Evolutionary conservation across 2,329 filamentous ascomycete species (phyloP).

Genomic region (Botrytis deweyae): DNA sequence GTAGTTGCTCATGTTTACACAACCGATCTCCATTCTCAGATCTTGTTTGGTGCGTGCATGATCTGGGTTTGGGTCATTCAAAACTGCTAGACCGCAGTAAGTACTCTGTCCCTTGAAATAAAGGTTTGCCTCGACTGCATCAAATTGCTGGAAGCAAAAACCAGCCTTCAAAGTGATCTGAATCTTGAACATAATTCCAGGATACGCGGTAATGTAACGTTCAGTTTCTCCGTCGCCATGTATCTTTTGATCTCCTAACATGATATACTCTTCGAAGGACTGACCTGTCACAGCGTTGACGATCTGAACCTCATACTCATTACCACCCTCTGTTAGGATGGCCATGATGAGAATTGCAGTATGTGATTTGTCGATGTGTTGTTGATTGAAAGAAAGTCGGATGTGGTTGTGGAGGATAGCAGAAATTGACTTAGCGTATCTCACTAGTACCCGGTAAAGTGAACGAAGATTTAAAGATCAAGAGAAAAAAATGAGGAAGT

Average conservation of each 20-base stretch:
- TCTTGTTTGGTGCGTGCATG: not conserved
- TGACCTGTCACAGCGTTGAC: not conserved
- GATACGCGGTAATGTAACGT: conserved; percentile 16
- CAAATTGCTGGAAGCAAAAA: not conserved
- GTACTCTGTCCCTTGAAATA: not conserved
- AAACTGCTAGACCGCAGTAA: not conserved
- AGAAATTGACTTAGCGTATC: too few species aligned
- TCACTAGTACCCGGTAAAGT: not conserved
- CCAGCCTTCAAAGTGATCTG: conserved; percentile 11
- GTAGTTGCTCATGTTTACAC: not conserved
- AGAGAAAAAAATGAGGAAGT: not conserved
- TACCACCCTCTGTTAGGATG: not conserved
- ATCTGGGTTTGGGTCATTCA: not conserved
- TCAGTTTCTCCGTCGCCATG: conserved; percentile 3
- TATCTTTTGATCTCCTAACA: conserved; percentile 12
- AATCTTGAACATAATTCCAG: not conserved
- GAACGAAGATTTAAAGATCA: not conserved
- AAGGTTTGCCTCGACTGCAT: not conserved
- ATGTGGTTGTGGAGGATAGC: not conserved
- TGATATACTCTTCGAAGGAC: conserved; percentile 19
- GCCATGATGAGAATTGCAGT: not conserved
- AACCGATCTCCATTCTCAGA: not conserved
- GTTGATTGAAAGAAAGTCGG: not conserved
- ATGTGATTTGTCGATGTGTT: not conserved
- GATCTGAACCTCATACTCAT: conserved; percentile 5